phyloP scores from a whole-genome alignment of 768 basidiomycete species.

The Calocybe cyanea region DNA sequence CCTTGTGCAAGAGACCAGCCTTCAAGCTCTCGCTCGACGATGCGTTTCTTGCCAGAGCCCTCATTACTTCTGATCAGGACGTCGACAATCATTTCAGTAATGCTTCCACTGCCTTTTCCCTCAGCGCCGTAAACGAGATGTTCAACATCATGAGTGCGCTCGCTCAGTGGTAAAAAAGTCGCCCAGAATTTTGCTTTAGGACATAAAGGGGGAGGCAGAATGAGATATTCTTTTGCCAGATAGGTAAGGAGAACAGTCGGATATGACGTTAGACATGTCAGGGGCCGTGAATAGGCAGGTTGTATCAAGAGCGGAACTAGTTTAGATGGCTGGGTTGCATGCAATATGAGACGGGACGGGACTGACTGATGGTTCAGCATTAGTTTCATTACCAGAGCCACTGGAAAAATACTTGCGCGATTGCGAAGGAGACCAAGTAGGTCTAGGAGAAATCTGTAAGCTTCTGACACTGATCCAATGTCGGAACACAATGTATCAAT shows the following conservation, averaged over 20 bases:
- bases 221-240: constrained; percentile 67
- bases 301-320: constrained; percentile 55
- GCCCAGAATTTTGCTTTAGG: constrained; percentile 74
- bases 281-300: constrained; percentile 59
- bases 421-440: constrained; percentile 41
- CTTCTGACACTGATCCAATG: constrained; percentile 46
- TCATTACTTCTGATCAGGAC: constrained; percentile 46
- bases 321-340: constrained; percentile 44
- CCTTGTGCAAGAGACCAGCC: constrained; percentile 47
- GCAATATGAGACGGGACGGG: constrained; percentile 58
- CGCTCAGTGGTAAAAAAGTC: constrained; percentile 68
- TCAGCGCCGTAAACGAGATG: constrained; percentile 53
- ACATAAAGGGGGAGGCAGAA: constrained; percentile 63
- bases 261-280: constrained; percentile 64
- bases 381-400: constrained; percentile 1
- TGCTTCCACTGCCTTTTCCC: constrained; percentile 46
- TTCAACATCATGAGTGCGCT: constrained; percentile 56
- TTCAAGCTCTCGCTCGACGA: constrained; percentile 57
- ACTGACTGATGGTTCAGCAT: constrained; percentile 25
- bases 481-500: constrained; percentile 63
- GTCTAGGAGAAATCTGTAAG: constrained; percentile 48
- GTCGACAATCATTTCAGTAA: constrained; percentile 58
- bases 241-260: constrained; percentile 66
- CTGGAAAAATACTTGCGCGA: constrained; percentile 41
- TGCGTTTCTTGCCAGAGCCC: constrained; percentile 43